Evolutionary conservation across 768 basidiomycete species (phyloP), one percentile per base, ranked within the genome.

Genomic region (Botryobasidium botryosum): DNA sequence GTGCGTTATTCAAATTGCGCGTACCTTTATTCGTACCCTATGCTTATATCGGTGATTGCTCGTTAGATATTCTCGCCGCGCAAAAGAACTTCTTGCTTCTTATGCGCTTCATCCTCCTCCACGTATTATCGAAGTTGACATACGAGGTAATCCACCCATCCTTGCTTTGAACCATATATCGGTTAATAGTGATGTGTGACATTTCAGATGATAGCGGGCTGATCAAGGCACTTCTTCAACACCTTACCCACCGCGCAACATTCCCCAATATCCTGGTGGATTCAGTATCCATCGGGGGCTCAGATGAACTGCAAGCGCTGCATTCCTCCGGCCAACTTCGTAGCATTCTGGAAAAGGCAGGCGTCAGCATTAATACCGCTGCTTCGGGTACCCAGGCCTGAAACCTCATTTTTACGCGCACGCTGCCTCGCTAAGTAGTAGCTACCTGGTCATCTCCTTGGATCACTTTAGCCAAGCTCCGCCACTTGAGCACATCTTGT

Each of bases 191-290:
- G 44, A 18, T 25, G 21, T 12, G 23, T 24, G 15, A 25, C 10
- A 18, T 46, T 45, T 5, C 48, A 82, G 78, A 69, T 49, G 83
- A 86, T 53, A 63, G 67, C 1, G 61, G 64, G 6, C 62, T 73
- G 24, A 66, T 87, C 50, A 85, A 87, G 58, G 59, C 64, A 7
- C 61, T 86, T 25, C 62, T 87, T 39, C 65, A 63, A 6, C 74
- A 82, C 29, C 59, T 85, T 25, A 87, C 83, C 2, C 60, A 62
- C 2, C 78, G 68, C 12, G 58, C 67, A 5, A 86, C 84, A 3
- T 83, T 85, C 56, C 84, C 84, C 1, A 87, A 87, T 50, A 62
- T 81, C 44, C 62, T 82, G 2, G 77, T 79, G 7, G 64, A 66
- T 17, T 28, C 17, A 17, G 82, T 61, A 38, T 72, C 72, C 5